Base-by-base conservation (phyloP, 306 rosid species). In the Trichosanthes truncata region DNA sequence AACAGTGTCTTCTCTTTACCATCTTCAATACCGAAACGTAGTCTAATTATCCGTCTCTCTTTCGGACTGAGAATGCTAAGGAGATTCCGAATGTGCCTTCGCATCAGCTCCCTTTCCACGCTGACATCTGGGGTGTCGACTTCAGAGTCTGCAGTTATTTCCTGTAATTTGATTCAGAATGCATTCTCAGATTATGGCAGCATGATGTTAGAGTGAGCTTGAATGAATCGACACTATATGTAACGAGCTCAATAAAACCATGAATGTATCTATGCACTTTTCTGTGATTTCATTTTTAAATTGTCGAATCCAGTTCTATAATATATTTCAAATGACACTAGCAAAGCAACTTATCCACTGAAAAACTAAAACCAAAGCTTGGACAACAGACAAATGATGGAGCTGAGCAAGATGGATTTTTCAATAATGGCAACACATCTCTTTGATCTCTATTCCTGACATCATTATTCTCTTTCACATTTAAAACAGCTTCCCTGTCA, bases 21-120 rank as follows among this genome's bases (percentile, higher is more conserved):
- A 69, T 90, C 97, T 56, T 86, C 93, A 41, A 95, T 89, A 40
- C 98, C 98, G 46, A 80, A 95, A 81, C 97, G 86, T 79, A 95
- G 87, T 88, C 90, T 88, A 74, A 95, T 87, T 75, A 90, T 89
- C 83, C 78, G 85, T 79, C 90, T 87, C 82, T 94, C 97, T 77
- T 85, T 92, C 15, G 89, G 87, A 82, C 53, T 87, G 78, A 95
- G 91, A 69, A 74, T 29, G 55, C 77, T 77, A n/a, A 92, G 80
- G 81, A 95, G 91, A 86, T 72, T 82, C 61, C 87, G 89, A 57
- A 85, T 91, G 60, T 95, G 97, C 77, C 77, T 83, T 86, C 98
- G 85, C 98, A 94, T 94, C 73, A 87, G 85, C 84, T 88, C 93
- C 88, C 86, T 94, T 21, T 84, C 80, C 36, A 91, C 93, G 59